Percentiles rank a stretch among this genome's conserved stretches.
Conservation (phyloP, 2,329 filamentous ascomycete genomes). For the Cladosporium sphaerospermum region DNA sequence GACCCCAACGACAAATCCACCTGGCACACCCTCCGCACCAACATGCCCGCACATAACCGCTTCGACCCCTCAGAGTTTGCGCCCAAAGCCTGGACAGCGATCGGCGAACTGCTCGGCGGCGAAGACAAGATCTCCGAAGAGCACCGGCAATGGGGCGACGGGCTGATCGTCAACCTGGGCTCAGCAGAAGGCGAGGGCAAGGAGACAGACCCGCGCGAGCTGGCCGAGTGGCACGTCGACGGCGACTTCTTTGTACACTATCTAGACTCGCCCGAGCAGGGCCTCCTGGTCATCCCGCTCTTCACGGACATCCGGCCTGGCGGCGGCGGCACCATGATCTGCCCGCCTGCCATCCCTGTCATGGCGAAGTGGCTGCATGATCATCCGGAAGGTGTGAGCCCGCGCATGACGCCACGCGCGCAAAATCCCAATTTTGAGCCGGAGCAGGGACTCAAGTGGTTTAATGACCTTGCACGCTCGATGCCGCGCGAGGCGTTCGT, state of each 20-base stretch:
- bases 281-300: constrained; percentile 59
- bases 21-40: constrained; percentile 55
- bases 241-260: constrained; percentile 69
- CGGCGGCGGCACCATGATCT: constrained; percentile 61
- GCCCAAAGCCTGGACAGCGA: constrained; percentile 60
- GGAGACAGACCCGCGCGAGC: constrained; percentile 45
- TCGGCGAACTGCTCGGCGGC: constrained; percentile 61
- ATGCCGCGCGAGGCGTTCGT: constrained; percentile 40
- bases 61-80: constrained; percentile 53
- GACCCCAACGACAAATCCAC: constrained; percentile 57
- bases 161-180: constrained; percentile 65
- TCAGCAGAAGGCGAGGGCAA: constrained; percentile 45
- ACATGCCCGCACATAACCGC: constrained; percentile 58
- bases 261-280: constrained; percentile 65
- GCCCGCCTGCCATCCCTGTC: constrained; percentile 51
- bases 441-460: constrained; percentile 41
- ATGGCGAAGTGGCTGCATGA: constrained; percentile 53
- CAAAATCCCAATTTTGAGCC: constrained; percentile 41
- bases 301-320: constrained; percentile 57
- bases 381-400: constrained; percentile 59
- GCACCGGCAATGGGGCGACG: constrained; percentile 57
- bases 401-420: constrained; percentile 55
- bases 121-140: constrained; percentile 47
- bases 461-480: constrained; percentile 35
- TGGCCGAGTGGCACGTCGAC: constrained; percentile 61